Evolutionary conservation across 441 rosid genomes (phyloP).

Genomic region (Pelargonium myrrhifolium): DNA sequence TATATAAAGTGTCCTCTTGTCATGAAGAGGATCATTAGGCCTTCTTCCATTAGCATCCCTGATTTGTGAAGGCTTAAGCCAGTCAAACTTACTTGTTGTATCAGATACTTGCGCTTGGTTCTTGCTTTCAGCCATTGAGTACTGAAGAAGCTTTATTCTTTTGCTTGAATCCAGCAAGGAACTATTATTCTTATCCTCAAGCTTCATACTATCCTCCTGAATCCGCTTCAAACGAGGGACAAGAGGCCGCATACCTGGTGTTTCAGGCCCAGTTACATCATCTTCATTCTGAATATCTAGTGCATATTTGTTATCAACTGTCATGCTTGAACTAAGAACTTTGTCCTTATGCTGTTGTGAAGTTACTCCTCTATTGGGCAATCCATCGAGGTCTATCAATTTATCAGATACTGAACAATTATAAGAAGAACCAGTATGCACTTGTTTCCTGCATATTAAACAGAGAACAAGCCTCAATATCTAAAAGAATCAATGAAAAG

Average conservation of each 20-base stretch:
- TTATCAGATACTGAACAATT: slow-evolving; percentile 20
- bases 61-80: slow-evolving; percentile 73
- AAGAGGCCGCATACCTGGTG: slow-evolving; percentile 56
- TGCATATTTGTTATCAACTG: slow-evolving; percentile 19
- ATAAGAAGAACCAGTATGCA: slow-evolving; percentile 8
- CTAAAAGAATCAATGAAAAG: background rate
- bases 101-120: slow-evolving; percentile 29
- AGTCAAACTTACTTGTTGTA: slow-evolving; percentile 67
- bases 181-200: slow-evolving; percentile 28
- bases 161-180: slow-evolving; percentile 39
- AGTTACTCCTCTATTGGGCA: slow-evolving; percentile 17
- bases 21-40: slow-evolving; percentile 70
- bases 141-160: slow-evolving; percentile 45
- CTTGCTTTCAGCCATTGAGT: slow-evolving; percentile 33
- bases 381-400: slow-evolving; percentile 15
- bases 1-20: slow-evolving; percentile 66
- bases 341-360: slow-evolving; percentile 22
- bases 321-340: slow-evolving; percentile 21
- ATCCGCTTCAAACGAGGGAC: slow-evolving; percentile 64
- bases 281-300: slow-evolving; percentile 24
- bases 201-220: slow-evolving; percentile 38
- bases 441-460: slow-evolving; percentile 31
- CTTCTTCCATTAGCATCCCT: slow-evolving; percentile 75
- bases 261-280: slow-evolving; percentile 59
- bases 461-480: background rate